Conservation (phyloP, 352 stramenopile genomes). For the Pythium phragmitis region DNA sequence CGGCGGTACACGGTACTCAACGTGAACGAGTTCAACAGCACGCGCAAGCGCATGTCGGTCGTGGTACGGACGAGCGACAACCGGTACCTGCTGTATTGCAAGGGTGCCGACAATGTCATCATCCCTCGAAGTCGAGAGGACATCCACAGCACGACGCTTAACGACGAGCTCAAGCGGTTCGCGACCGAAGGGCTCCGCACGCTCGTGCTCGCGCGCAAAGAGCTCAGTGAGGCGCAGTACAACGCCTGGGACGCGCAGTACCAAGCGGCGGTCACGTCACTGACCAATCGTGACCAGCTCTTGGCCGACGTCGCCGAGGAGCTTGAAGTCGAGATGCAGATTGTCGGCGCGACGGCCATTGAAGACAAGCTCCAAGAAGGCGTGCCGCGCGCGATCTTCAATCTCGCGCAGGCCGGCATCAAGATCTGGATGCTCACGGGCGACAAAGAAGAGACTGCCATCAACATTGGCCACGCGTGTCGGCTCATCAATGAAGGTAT, state of each 20-base stretch:
- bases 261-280: slow-evolving; percentile 55
- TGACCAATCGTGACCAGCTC: slow-evolving; percentile 53
- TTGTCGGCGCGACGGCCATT: slow-evolving; percentile 90
- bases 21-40: slow-evolving; percentile 88
- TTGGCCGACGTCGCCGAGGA: slow-evolving; percentile 56
- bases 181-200: slow-evolving; percentile 83
- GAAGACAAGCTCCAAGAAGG: slow-evolving; percentile 93
- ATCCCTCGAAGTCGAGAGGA: slow-evolving; percentile 50
- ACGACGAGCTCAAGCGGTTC: slow-evolving; percentile 72
- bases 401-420: slow-evolving; percentile 88
- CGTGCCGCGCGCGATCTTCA: slow-evolving; percentile 85
- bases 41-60: slow-evolving; percentile 98
- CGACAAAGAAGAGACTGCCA: slow-evolving; percentile 94
- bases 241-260: slow-evolving; percentile 59
- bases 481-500: slow-evolving; percentile 70
- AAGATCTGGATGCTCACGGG: slow-evolving; percentile 95
- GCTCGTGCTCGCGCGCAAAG: slow-evolving; percentile 65
- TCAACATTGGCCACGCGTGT: slow-evolving; percentile 90
- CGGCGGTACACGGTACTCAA: slow-evolving; percentile 69
- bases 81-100: slow-evolving; percentile 62
- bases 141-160: slow-evolving; percentile 31
- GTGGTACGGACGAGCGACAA: slow-evolving; percentile 69
- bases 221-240: slow-evolving; percentile 63
- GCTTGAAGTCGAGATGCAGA: slow-evolving; percentile 73
- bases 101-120: slow-evolving; percentile 87